phyloP scores from a whole-genome alignment of 495 filamentous ascomycete genomes.

The Letharia columbiana region DNA sequence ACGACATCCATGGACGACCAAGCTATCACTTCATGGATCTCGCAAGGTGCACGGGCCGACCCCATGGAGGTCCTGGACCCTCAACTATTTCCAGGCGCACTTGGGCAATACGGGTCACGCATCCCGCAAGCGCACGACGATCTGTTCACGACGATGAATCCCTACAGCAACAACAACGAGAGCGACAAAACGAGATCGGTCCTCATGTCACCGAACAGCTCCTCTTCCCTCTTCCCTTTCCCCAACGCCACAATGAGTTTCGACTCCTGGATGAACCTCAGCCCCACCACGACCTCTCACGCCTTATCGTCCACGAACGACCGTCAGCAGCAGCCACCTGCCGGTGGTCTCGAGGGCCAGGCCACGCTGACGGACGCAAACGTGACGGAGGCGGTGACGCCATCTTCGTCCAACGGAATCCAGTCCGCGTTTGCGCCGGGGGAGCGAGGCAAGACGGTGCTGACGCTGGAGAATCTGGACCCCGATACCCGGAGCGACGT shows the following conservation, averaged over 20 bases:
- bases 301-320: not conserved
- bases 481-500: constrained; percentile 3
- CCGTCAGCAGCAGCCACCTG: not conserved
- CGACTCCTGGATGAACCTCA: not conserved
- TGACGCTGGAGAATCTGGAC: constrained; percentile 10
- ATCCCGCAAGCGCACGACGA: not conserved
- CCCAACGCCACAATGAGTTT: not conserved
- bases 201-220: not conserved
- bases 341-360: not conserved
- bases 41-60: not conserved
- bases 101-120: not conserved
- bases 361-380: not conserved
- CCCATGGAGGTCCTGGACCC: not conserved
- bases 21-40: not conserved
- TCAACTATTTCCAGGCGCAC: not conserved
- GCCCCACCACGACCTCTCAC: not conserved
- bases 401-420: not conserved
- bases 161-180: not conserved
- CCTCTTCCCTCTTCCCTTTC: not conserved
- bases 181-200: not conserved
- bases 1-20: not conserved
- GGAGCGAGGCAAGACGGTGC: not conserved
- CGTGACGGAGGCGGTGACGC: not conserved
- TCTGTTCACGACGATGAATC: not conserved
- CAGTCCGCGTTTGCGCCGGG: not conserved